These are phyloP conservation scores for Tuber aestivum DNA, from an alignment of 495 filamentous ascomycete species.

Conservation along the genomic window DNA sequence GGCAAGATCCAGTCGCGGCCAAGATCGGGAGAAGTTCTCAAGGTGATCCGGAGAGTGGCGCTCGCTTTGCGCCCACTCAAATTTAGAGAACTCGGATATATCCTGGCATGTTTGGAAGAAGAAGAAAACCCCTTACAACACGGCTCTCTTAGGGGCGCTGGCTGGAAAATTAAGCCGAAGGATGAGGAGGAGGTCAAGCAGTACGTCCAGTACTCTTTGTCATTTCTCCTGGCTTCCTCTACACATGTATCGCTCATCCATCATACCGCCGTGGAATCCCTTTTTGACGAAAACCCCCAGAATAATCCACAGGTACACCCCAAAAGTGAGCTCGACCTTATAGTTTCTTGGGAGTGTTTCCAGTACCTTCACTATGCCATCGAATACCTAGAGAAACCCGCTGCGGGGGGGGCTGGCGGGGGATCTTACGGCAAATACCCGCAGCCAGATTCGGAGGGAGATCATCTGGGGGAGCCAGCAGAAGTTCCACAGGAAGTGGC, in stretches of 20 bases:
- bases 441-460: background rate
- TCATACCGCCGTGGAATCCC: background rate
- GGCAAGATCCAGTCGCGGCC: fast-evolving
- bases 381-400: background rate
- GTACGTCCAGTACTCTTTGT: background rate
- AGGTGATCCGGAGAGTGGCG: background rate
- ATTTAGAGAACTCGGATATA: background rate
- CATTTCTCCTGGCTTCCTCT: background rate
- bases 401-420: background rate
- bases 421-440: background rate
- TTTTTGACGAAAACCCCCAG: background rate
- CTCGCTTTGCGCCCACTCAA: background rate
- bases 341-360: background rate
- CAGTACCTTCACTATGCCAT: background rate
- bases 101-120: background rate
- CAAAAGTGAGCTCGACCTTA: background rate
- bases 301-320: background rate
- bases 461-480: background rate
- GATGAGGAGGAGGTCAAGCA: background rate
- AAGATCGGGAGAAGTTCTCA: background rate
- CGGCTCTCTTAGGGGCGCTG: background rate
- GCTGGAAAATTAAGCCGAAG: fast-evolving
- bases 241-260: background rate
- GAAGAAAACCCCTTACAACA: background rate
- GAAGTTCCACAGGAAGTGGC: background rate